These are phyloP conservation scores for Yarrowia alimentaria DNA, from an alignment of 805 yeast species.

Conservation along the genomic window DNA sequence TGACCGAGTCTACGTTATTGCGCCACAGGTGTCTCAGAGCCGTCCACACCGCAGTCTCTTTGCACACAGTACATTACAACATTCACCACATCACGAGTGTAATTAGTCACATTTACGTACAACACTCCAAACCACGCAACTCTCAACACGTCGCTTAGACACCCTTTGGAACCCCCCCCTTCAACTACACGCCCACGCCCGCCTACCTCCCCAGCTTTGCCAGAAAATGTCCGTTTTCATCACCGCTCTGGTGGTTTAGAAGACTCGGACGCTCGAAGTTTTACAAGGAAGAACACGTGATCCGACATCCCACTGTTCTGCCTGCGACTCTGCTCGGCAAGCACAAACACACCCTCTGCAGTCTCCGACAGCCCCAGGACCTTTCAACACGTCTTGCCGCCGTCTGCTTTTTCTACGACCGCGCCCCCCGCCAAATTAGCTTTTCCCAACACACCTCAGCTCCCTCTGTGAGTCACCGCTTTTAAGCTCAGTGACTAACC, in stretches of 20 bases:
- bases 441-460: conserved; percentile 11
- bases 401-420: background rate
- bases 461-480: conserved; percentile 15
- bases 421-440: conserved; percentile 20
- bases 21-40: background rate
- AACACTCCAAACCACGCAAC: background rate
- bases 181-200: background rate
- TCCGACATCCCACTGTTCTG: conserved; percentile 14
- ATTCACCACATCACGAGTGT: background rate
- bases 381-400: too few relatives aligned
- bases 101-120: background rate
- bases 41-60: too few relatives aligned
- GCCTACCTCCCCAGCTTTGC: background rate
- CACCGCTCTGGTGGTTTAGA: conserved; percentile 25
- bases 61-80: too few relatives aligned
- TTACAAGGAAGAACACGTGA: conserved; percentile 25
- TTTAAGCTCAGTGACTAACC: conserved; percentile 27
- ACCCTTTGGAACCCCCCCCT: background rate
- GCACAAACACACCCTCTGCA: conserved; percentile 2
- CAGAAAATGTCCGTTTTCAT: conserved; percentile 23
- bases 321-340: too few relatives aligned
- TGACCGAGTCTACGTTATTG: background rate
- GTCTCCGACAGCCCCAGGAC: too few relatives aligned
- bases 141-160: conserved; percentile 18
- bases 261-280: conserved; percentile 24